Conservation (phyloP, 1,139 yeast species). For the Lodderomyces pseudojiufengensis region DNA sequence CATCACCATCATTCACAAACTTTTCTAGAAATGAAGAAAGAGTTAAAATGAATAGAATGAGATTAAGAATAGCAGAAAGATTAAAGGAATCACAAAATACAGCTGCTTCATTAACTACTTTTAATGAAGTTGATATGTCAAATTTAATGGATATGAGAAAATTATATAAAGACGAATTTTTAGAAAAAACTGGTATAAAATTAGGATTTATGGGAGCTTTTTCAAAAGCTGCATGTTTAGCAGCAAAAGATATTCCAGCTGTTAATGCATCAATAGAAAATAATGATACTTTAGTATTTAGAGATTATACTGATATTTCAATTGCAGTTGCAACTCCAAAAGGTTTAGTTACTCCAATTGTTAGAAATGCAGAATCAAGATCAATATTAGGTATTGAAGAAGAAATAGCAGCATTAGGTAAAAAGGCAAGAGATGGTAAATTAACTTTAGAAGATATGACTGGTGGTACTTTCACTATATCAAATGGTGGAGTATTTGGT, state of each 20-base stretch:
- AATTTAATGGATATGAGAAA: constrained; percentile 92
- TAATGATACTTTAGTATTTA: constrained; percentile 89
- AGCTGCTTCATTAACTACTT: constrained; percentile 96
- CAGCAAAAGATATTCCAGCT: constrained; percentile 93
- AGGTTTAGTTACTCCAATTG: constrained; percentile 97
- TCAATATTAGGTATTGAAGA: constrained; percentile 86
- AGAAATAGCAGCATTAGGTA: constrained; percentile 78
- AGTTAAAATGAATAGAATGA: constrained; percentile 99
- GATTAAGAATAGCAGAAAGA: constrained; percentile 98
- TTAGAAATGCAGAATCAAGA: constrained; percentile 93
- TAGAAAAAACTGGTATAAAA: constrained; percentile 91
- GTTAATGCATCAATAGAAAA: constrained; percentile 94
- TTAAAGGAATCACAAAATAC: constrained; percentile 99
- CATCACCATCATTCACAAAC: constrained; percentile 51
- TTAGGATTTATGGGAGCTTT: constrained; percentile 99
- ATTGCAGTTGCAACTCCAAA: constrained; percentile 99
- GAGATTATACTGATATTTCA: constrained; percentile 94
- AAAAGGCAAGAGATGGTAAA: constrained; percentile 96
- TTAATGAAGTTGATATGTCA: constrained; percentile 97
- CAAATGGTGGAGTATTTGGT: constrained; percentile 99
- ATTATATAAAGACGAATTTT: constrained; percentile 91
- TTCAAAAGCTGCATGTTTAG: constrained; percentile 89
- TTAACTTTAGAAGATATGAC: constrained; percentile 97
- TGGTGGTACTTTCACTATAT: constrained; percentile 98
- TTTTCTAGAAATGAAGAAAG: constrained; percentile 85